Evolutionary conservation across 148 eudicot genomes (phyloP).

Genomic region (Simmondsia chinensis): DNA sequence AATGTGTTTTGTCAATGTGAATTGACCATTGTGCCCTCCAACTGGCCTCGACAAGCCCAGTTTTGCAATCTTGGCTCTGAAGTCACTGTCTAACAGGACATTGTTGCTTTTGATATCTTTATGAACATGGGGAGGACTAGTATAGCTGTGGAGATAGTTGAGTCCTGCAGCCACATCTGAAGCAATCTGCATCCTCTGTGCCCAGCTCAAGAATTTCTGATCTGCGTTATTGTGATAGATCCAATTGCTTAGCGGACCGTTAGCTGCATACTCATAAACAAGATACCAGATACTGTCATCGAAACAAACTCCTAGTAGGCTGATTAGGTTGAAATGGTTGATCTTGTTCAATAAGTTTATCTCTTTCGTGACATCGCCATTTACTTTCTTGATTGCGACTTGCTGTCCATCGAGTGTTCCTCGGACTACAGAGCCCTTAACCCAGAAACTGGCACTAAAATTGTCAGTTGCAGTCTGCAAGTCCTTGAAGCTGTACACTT

Average conservation of each 20-base stretch:
- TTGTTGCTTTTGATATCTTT: slow-evolving; percentile 54
- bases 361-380: slow-evolving; percentile 44
- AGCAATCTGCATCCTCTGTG: slow-evolving; percentile 47
- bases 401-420: slow-evolving; percentile 43
- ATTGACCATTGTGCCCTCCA: slow-evolving; percentile 22
- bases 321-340: slow-evolving; percentile 57
- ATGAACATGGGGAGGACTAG: slow-evolving; percentile 63
- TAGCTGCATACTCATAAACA: slow-evolving; percentile 53
- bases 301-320: slow-evolving; percentile 54
- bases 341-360: slow-evolving; percentile 46
- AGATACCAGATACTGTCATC: slow-evolving; percentile 43
- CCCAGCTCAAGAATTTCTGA: slow-evolving; percentile 36
- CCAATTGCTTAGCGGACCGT: slow-evolving; percentile 61
- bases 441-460: slow-evolving; percentile 34
- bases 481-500: slow-evolving; percentile 45
- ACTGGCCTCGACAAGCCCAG: slow-evolving; percentile 47
- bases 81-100: slow-evolving; percentile 33
- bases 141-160: slow-evolving; percentile 59
- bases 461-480: slow-evolving; percentile 47
- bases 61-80: slow-evolving; percentile 69
- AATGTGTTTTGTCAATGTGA: slow-evolving; percentile 33
- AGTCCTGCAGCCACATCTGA: slow-evolving; percentile 62
- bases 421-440: slow-evolving; percentile 44
- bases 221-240: slow-evolving; percentile 16
- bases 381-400: slow-evolving; percentile 46